Evolutionary conservation across 805 yeast species (phyloP).

Genomic region (Schizosaccharomyces lindneri): DNA sequence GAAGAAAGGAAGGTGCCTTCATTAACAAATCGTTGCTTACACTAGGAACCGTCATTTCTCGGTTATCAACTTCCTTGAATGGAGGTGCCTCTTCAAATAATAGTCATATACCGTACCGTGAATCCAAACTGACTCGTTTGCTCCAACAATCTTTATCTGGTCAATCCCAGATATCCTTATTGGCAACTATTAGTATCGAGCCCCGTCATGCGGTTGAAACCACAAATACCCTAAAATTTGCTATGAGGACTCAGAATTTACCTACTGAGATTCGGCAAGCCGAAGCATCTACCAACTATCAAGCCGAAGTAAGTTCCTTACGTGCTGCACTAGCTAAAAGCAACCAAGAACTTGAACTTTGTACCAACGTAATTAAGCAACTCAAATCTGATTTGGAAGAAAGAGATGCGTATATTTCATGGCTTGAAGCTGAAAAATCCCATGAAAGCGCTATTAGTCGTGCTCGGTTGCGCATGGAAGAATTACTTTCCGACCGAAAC

Average conservation of each 20-base stretch:
- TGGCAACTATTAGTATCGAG: constrained; percentile 42
- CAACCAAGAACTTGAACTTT: constrained; percentile 20
- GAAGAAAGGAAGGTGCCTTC: constrained; percentile 81
- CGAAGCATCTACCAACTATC: constrained; percentile 14
- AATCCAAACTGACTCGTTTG: constrained; percentile 70
- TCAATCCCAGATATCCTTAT: constrained; percentile 51
- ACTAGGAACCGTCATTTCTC: constrained; percentile 73
- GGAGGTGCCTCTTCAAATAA: constrained; percentile 9
- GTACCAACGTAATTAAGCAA: constrained; percentile 12
- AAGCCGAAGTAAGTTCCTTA: constrained; percentile 16
- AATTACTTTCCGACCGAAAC: constrained; percentile 2
- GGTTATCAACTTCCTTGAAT: constrained; percentile 25
- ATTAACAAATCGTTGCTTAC: constrained; percentile 81
- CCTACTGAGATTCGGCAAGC: constrained; percentile 15
- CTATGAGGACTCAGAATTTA: constrained; percentile 77
- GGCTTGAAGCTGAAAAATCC: background rate
- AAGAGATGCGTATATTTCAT: background rate
- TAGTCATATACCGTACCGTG: constrained; percentile 76
- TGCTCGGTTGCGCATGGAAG: background rate
- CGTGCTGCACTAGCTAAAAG: constrained; percentile 20
- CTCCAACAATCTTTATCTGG: constrained; percentile 86
- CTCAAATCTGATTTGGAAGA: background rate
- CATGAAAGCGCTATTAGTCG: background rate
- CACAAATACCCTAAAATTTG: constrained; percentile 66
- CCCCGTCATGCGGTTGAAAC: constrained; percentile 57